phyloP scores from a whole-genome alignment of 2,329 filamentous ascomycete species.

The Fusarium veterinarium region DNA sequence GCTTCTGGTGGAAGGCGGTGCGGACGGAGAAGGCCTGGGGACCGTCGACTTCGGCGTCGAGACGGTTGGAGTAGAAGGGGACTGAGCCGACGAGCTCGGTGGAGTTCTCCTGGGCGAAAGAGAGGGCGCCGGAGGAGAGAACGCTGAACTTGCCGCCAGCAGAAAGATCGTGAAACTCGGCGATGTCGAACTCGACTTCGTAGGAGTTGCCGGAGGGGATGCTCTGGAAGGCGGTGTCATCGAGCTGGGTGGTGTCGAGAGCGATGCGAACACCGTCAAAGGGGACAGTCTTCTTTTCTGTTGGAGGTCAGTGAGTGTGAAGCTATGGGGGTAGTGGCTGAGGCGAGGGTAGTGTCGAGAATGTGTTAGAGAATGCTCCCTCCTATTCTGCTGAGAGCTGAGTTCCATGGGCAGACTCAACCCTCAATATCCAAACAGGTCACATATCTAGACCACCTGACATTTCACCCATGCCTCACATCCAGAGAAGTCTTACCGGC shows the following conservation, averaged over 20 bases:
- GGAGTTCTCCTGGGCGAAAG: conserved; percentile 63
- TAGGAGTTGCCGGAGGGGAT: conserved; percentile 62
- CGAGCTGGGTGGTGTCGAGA: conserved; percentile 57
- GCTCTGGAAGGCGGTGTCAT: conserved; percentile 61
- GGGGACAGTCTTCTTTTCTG: conserved; percentile 54
- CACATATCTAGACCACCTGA: neutral
- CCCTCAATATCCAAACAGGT: neutral
- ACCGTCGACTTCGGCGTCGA: conserved; percentile 68
- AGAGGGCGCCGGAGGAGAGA: conserved; percentile 65
- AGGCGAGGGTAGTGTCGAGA: neutral
- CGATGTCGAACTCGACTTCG: conserved; percentile 65
- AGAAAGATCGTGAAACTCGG: conserved; percentile 64
- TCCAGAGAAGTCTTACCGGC: conserved; percentile 49
- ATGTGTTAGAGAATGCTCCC: neutral
- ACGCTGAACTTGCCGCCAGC: conserved; percentile 67
- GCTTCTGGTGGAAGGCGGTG: conserved; percentile 61
- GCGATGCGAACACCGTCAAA: conserved; percentile 67
- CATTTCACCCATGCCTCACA: neutral
- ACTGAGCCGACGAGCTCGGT: conserved; percentile 66
- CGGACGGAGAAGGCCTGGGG: conserved; percentile 62
- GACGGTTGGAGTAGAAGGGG: conserved; percentile 68
- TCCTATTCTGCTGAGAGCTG: neutral
- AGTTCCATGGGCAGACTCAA: neutral
- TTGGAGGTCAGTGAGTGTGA: neutral
- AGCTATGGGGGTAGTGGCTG: neutral